Evolutionary conservation across 768 basidiomycete genomes (phyloP), one percentile per base, ranked within the genome.

Genomic region (Ramaria sp.): DNA sequence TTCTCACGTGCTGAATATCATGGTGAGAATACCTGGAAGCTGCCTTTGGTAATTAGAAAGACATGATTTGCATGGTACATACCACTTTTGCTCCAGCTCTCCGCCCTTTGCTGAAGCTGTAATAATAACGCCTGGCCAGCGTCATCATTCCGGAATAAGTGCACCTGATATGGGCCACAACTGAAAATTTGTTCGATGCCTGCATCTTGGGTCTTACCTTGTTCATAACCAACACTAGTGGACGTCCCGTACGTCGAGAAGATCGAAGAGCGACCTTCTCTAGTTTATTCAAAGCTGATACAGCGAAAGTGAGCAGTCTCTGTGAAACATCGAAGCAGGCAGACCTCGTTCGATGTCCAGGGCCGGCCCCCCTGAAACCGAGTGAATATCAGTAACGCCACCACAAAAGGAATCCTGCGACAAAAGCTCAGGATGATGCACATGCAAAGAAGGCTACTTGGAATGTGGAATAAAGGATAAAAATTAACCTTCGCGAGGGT

Each of bases 11-110:
- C 72, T 82, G 65, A 92, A 88, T 1, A 93, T 82, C 65, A 89
- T 73, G 6, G 86, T 91, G 56, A 85, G 65, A 49, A 88, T 83
- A 15, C 85, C 85, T 84, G 57, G 30, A 28, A 38, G 56, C 34
- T 25, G 60, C 44, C 38, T 56, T 57, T 48, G 32, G 55, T 22
- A 30, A 56, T 24, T 49, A 38, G 55, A 28, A 34, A 22, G n/a
- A n/a, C n/a, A n/a, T n/a, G n/a, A 27, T 43, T 9, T 28, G 4
- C 16, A 50, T 20, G 36, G 28, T 39, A 64, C 76, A 59, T 58
- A 84, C 87, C 79, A 65, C 83, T 81, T 10, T 85, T 83, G 5
- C 85, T 82, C 89, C 93, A 94, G 5, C 82, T 69, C 65, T 93
- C 91, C 5, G 88, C 91, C 53, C 82, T 77, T 63, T 88, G 88